phyloP scores from a whole-genome alignment of 768 basidiomycete species.

The Podaxis mareebaensis region DNA sequence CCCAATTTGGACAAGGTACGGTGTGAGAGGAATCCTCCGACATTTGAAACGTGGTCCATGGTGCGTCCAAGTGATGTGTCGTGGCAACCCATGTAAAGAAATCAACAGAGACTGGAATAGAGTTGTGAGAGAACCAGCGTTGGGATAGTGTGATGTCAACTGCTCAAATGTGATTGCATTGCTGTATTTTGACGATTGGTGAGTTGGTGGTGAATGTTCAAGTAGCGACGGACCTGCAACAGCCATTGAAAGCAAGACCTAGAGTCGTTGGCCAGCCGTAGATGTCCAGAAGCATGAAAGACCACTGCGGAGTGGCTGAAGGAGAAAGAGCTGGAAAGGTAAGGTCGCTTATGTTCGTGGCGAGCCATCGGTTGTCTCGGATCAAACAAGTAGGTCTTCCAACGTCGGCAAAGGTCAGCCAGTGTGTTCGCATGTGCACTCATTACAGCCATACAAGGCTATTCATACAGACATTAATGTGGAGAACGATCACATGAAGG shows the following conservation, averaged over 20 bases:
- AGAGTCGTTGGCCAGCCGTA: constrained; percentile 62
- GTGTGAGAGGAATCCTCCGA: constrained; percentile 66
- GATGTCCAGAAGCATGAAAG: not conserved
- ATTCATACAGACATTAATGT: too few relatives aligned
- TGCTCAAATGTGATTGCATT: constrained; percentile 81
- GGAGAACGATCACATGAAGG: too few relatives aligned
- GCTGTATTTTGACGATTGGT: constrained; percentile 33
- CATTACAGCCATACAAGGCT: too few relatives aligned
- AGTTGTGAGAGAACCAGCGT: constrained; percentile 82
- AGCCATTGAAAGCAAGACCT: constrained; percentile 84
- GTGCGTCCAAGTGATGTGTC: constrained; percentile 52
- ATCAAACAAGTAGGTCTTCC: too few relatives aligned
- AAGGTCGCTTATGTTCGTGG: too few relatives aligned
- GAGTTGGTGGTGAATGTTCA: constrained; percentile 38
- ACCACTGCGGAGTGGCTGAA: not conserved
- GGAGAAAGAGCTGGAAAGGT: too few relatives aligned
- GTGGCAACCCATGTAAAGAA: constrained; percentile 71
- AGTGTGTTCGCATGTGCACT: too few relatives aligned
- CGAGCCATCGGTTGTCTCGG: too few relatives aligned
- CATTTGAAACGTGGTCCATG: constrained; percentile 57
- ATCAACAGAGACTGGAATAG: constrained; percentile 84
- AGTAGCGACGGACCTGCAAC: constrained; percentile 45
- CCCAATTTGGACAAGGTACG: constrained; percentile 78
- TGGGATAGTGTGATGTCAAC: constrained; percentile 65
- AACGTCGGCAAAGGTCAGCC: too few relatives aligned